Evolutionary conservation across 768 basidiomycete species (phyloP), one percentile per base, ranked within the genome.

Genomic region (Gymnopilus junonius): DNA sequence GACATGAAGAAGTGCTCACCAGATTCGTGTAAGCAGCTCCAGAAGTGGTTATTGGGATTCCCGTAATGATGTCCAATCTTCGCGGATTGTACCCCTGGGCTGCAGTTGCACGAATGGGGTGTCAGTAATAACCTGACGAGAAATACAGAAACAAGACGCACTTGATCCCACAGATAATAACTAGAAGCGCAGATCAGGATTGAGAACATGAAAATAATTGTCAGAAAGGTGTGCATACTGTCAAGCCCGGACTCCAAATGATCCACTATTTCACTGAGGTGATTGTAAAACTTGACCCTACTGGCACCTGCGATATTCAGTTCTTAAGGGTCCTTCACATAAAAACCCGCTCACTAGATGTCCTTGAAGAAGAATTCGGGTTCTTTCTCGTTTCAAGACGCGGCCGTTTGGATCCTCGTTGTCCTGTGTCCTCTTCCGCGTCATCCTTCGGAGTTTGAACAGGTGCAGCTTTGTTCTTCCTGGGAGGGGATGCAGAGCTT

Each of bases 101-200:
- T 93, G 15, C 15, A 21, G 6, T 17, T 53, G 40, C 4, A 56
- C 56, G 14, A 37, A 46, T 12, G 14, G 32, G 35, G 11, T 8
- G 32, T 53, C 27, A 32, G 4, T 8, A 34, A 27, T 1, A 20
- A 34, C 50, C 3, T 5, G 10, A 8, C 1, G 17, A 23, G 15
- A 7, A 45, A 34, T 8, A n/a, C 11, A 17, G 51, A 25, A 4
- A 3, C 2, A 29, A 17, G 15, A 65, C 81, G 58, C 65, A 93
- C 93, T 94, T 95, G 53, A 95, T 93, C 8, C 94, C 93, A 69
- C 92, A 94, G 66, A 95, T 93, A 14, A 94, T 66, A 23, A 94
- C 92, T 94, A 48, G 1, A 27, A 25, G 8, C 1, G 6, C 15
- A 14, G 39, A n/a, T 50, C 10, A 39, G 12, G 10, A 2, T 3